Conservation (phyloP, 768 basidiomycete species). For the Boletus sp. region DNA sequence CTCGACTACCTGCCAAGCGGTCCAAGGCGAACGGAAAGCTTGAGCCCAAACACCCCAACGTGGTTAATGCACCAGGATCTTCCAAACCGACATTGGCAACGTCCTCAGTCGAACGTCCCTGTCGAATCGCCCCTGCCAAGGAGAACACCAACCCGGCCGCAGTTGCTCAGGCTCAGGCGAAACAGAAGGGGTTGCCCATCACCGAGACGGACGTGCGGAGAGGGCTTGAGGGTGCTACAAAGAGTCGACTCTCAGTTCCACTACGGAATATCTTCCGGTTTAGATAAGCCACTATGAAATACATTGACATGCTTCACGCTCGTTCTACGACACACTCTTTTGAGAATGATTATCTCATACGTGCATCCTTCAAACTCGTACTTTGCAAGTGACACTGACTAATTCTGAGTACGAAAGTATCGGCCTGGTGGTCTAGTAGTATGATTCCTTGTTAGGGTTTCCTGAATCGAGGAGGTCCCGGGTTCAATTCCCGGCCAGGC, state of each 20-base stretch:
- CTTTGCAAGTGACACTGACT: background rate
- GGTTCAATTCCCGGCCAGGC: slow-evolving; percentile 61
- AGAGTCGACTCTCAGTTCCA: slow-evolving; percentile 27
- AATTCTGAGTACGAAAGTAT: accelerated
- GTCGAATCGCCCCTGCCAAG: slow-evolving; percentile 13
- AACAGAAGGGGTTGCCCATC: slow-evolving; percentile 10
- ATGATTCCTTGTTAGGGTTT: slow-evolving; percentile 63
- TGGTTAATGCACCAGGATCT: background rate
- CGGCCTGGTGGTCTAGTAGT: slow-evolving; percentile 64
- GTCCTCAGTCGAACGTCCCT: slow-evolving; percentile 14
- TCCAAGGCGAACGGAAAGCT: slow-evolving; percentile 10
- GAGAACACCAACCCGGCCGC: slow-evolving; percentile 7
- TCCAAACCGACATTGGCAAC: slow-evolving; percentile 5
- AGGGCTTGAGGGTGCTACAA: slow-evolving; percentile 27
- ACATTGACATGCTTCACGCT: slow-evolving; percentile 4
- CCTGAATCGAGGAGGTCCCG: slow-evolving; percentile 52
- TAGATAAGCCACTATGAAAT: slow-evolving; percentile 15
- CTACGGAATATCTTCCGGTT: slow-evolving; percentile 34
- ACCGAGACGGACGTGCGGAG: slow-evolving; percentile 20
- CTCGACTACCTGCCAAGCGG: slow-evolving; percentile 16
- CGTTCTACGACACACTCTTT: slow-evolving; percentile 11
- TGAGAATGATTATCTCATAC: background rate
- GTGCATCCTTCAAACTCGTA: background rate
- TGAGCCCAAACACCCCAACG: background rate
- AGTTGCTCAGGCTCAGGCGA: slow-evolving; percentile 9